Evolutionary conservation across 768 basidiomycete species (phyloP).

Genomic region (Fibroporia radiculosa): DNA sequence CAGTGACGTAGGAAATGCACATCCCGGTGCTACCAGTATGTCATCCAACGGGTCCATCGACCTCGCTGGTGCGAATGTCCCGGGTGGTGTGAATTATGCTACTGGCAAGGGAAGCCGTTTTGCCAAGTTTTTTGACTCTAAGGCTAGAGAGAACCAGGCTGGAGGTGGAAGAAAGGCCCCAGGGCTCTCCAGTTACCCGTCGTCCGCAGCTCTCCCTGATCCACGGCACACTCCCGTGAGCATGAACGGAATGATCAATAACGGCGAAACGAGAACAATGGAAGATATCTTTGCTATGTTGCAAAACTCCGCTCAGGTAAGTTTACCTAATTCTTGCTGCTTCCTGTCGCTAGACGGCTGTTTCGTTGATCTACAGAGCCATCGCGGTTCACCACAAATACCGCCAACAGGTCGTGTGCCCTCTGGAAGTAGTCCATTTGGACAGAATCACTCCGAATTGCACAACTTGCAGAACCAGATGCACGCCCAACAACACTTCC

Average conservation of each 20-base stretch:
- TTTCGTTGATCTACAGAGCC: conserved; percentile 7
- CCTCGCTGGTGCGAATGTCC: conserved; percentile 11
- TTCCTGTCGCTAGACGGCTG: background rate
- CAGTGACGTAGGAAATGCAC: conserved; percentile 12
- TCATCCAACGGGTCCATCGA: conserved; percentile 12
- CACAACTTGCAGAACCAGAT: conserved; percentile 30
- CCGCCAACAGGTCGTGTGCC: conserved; percentile 17
- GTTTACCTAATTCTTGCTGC: conserved; percentile 11
- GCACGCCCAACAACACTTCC: conserved; percentile 31
- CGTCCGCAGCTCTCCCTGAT: conserved; percentile 38
- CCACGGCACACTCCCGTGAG: conserved; percentile 38
- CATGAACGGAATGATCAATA: conserved; percentile 28
- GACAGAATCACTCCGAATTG: conserved; percentile 22
- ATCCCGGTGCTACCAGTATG: conserved; percentile 4
- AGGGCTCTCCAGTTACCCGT: conserved; percentile 29
- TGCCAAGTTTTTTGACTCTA: conserved; percentile 84
- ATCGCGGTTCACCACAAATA: conserved; percentile 19
- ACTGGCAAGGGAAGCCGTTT: conserved; percentile 72
- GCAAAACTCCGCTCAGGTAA: conserved; percentile 67
- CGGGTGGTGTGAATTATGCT: conserved; percentile 37
- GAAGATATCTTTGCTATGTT: conserved; percentile 81
- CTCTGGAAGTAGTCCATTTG: conserved; percentile 18
- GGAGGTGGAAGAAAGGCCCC: conserved; percentile 29
- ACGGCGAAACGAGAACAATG: conserved; percentile 51
- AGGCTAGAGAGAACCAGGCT: conserved; percentile 32